Evolutionary conservation across 1,284 basidiomycete species (phyloP), one percentile per base, ranked within the genome.

Genomic region (Inonotus obliquus): DNA sequence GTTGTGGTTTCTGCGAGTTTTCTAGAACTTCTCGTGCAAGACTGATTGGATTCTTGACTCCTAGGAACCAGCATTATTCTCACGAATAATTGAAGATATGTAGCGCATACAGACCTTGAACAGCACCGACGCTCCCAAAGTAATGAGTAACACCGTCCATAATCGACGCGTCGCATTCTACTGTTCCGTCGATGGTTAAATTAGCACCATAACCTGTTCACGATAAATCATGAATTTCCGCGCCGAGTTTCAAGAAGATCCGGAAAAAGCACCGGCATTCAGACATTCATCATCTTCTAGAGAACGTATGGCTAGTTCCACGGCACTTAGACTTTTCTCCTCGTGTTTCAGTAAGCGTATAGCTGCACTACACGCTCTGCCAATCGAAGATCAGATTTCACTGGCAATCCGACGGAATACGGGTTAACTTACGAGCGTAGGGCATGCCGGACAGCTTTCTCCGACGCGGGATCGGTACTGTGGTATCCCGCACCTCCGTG

Each of bases 151-250:
- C 60, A 0, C 81, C 82, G 57, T 82, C 78, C 85, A 90, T 89
- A 62, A 92, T 76, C 9, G 87, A 79, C 1, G 89, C 89, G 67
- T 92, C 89, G 67, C 89, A 91, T 73, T 92, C 89, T 19, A 90
- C 88, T 1, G 73, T 75, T 9, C 89, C 89, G 21, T 80, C 75
- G 6, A 84, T 65, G 0, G 87, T 91, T 45, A 92, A 74, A 70
- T 92, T 92, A 1, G 90, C 88, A 4, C 90, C 89, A 63, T 80
- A 83, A 0, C 89, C 89, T 87, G 60, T 27, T 44, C 21, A n/a
- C 7, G 32, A 23, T 1, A 32, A 55, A 21, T 6, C 21, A 32
- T 23, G 25, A 35, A 27, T 14, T 35, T 6, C 19, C 14, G 19
- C 9, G 2, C 23, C 1, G 19, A 5, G 13, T 25, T 4, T 2